Evolutionary conservation across 495 filamentous ascomycete species (phyloP).

Genomic region (Penicillium tannophilum): DNA sequence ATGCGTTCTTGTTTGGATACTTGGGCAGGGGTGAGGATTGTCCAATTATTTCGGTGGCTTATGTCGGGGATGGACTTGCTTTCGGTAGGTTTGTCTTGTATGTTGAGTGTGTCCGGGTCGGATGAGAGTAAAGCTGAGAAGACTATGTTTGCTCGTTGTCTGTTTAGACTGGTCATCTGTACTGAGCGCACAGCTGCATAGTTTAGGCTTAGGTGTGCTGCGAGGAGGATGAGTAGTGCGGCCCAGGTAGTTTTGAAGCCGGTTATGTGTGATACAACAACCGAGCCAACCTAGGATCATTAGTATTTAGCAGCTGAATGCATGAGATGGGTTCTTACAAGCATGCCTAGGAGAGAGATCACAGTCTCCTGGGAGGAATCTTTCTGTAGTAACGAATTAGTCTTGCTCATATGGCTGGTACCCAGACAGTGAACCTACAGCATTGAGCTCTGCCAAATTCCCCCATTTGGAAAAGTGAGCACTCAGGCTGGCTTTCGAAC

Average conservation of each 20-base stretch:
- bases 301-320: background rate
- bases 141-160: slow-evolving; percentile 82
- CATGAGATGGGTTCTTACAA: slow-evolving; percentile 50
- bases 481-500: slow-evolving; percentile 86
- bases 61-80: background rate
- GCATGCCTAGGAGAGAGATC: slow-evolving; percentile 87
- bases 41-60: background rate
- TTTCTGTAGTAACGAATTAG: slow-evolving; percentile 54
- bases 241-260: slow-evolving; percentile 73
- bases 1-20: slow-evolving; percentile 70
- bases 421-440: slow-evolving; percentile 53
- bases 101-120: background rate
- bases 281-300: slow-evolving; percentile 62
- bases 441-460: slow-evolving; percentile 94
- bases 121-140: slow-evolving; percentile 50
- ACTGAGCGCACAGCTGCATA: slow-evolving; percentile 84
- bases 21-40: slow-evolving; percentile 61
- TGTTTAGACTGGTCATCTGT: slow-evolving; percentile 81
- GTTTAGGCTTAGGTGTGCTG: slow-evolving; percentile 77
- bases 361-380: slow-evolving; percentile 96
- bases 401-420: background rate
- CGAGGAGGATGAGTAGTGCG: slow-evolving; percentile 69
- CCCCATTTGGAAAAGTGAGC: slow-evolving; percentile 87
- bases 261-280: slow-evolving; percentile 76
- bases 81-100: background rate